phyloP scores from a whole-genome alignment of 2,329 filamentous ascomycete genomes.

The Cercospora sojina region DNA sequence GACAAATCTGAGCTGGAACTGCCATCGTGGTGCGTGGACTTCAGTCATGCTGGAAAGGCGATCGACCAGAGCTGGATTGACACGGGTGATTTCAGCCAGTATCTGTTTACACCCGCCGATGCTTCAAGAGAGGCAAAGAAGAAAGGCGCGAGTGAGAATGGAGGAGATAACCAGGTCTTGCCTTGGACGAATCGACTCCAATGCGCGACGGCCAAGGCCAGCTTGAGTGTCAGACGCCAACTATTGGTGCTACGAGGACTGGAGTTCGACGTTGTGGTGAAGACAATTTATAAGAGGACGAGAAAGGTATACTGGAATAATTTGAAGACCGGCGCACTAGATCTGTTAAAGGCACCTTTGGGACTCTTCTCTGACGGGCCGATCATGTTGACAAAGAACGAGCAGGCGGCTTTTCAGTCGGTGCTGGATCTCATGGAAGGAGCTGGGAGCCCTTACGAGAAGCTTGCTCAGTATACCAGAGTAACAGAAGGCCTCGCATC shows the following conservation, averaged over 20 bases:
- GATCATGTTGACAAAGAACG: neutral
- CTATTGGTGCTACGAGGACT: neutral
- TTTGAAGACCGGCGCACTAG: neutral
- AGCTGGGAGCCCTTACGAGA: neutral
- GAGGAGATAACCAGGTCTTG: neutral
- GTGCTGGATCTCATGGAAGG: neutral
- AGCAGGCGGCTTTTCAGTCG: neutral
- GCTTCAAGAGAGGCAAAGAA: neutral
- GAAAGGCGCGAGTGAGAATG: neutral
- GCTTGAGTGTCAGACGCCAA: neutral
- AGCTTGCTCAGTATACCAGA: neutral
- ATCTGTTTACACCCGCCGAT: neutral
- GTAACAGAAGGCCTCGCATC: neutral
- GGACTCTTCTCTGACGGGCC: neutral
- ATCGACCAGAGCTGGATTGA: neutral
- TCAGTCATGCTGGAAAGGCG: neutral
- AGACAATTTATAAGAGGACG: neutral
- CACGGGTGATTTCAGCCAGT: conserved; percentile 5
- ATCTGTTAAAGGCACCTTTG: neutral
- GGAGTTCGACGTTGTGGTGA: conserved; percentile 1
- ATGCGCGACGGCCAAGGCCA: neutral
- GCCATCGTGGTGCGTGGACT: neutral
- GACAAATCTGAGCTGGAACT: neutral
- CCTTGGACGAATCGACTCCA: neutral
- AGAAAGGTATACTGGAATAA: neutral